Percentiles rank a stretch among this genome's conserved stretches.
These are phyloP conservation scores for Globisporangium yorkense DNA, from an alignment of 352 stramenopile species.

Conservation along the genomic window DNA sequence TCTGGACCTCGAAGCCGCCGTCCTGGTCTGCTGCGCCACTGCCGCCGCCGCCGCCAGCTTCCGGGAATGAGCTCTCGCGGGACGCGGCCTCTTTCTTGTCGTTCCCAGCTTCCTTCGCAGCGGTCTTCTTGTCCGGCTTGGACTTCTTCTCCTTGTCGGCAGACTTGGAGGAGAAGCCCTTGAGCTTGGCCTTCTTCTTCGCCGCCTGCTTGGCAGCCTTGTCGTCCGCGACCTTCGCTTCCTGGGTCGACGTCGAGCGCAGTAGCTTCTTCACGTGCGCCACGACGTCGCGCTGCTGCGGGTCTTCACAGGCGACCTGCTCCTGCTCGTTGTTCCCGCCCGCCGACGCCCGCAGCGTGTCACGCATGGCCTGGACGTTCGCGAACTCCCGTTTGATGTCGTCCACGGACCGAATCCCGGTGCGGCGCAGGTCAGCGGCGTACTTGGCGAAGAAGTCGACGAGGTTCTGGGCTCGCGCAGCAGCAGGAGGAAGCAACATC, in stretches of 20 bases:
- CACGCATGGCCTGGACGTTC: slow-evolving; percentile 38
- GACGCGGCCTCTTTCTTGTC: slow-evolving; percentile 33
- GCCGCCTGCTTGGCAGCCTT: slow-evolving; percentile 18
- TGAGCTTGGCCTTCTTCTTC: slow-evolving; percentile 36
- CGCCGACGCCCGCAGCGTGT: slow-evolving; percentile 26
- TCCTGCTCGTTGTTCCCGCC: slow-evolving; percentile 25
- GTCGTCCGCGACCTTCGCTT: slow-evolving; percentile 25
- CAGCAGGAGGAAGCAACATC: background rate
- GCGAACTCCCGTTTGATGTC: slow-evolving; percentile 70
- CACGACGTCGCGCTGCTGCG: slow-evolving; percentile 26
- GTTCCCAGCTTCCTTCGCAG: slow-evolving; percentile 14
- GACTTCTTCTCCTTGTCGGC: slow-evolving; percentile 9
- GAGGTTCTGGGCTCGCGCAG: slow-evolving; percentile 32
- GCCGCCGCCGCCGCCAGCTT: slow-evolving; percentile 1
- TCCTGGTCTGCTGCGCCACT: slow-evolving; percentile 26
- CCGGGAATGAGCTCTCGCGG: slow-evolving; percentile 34
- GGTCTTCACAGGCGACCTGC: slow-evolving; percentile 9
- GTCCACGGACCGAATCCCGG: slow-evolving; percentile 52
- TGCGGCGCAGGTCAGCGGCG: slow-evolving; percentile 53
- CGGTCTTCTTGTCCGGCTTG: slow-evolving; percentile 34
- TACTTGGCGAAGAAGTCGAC: slow-evolving; percentile 71
- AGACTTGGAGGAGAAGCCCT: slow-evolving; percentile 13
- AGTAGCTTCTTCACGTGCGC: slow-evolving; percentile 62
- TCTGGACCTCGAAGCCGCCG: slow-evolving; percentile 58
- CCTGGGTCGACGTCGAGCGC: slow-evolving; percentile 52